Percentiles rank a stretch among this genome's conserved stretches.
Conservation (phyloP, 2,329 filamentous ascomycete genomes). For the Cercospora sojina region DNA sequence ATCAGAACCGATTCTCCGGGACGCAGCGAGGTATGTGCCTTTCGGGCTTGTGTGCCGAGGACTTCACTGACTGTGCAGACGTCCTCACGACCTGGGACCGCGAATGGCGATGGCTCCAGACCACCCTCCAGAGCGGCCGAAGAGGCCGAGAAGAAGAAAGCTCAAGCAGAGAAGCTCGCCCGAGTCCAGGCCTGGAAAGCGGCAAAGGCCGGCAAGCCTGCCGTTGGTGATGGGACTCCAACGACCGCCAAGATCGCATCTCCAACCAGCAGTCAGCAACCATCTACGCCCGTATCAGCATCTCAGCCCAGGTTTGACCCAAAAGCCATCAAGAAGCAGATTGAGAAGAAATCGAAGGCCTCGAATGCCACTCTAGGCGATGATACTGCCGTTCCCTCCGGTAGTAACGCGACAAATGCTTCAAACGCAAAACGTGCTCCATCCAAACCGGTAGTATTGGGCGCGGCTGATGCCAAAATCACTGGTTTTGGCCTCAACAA, state of each 20-base stretch:
- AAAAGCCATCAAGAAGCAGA: conserved; percentile 80
- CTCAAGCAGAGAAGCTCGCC: conserved; percentile 67
- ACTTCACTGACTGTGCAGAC: conserved; percentile 23
- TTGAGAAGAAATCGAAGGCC: conserved; percentile 52
- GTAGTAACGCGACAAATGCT: conserved; percentile 30
- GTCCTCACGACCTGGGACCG: conserved; percentile 19
- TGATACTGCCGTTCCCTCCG: conserved; percentile 51
- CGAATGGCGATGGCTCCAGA: conserved; percentile 14
- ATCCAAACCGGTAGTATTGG: conserved; percentile 5
- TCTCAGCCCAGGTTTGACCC: conserved; percentile 83
- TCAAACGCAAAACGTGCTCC: conserved; percentile 42
- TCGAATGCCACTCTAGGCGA: conserved; percentile 56
- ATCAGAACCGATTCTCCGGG: conserved; percentile 17
- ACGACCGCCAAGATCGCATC: background rate
- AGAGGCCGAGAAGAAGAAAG: conserved; percentile 87
- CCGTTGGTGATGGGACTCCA: conserved; percentile 4
- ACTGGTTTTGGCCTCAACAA: conserved; percentile 83
- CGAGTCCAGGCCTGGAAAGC: conserved; percentile 61
- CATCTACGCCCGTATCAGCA: conserved; percentile 34
- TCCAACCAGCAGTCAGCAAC: background rate
- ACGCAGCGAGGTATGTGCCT: conserved; percentile 22
- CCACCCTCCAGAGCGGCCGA: conserved; percentile 11
- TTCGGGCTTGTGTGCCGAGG: background rate
- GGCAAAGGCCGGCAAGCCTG: conserved; percentile 6
- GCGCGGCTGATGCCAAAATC: conserved; percentile 57